phyloP scores from a whole-genome alignment of 2,329 filamentous ascomycete species.

The Aspergillus unguis region DNA sequence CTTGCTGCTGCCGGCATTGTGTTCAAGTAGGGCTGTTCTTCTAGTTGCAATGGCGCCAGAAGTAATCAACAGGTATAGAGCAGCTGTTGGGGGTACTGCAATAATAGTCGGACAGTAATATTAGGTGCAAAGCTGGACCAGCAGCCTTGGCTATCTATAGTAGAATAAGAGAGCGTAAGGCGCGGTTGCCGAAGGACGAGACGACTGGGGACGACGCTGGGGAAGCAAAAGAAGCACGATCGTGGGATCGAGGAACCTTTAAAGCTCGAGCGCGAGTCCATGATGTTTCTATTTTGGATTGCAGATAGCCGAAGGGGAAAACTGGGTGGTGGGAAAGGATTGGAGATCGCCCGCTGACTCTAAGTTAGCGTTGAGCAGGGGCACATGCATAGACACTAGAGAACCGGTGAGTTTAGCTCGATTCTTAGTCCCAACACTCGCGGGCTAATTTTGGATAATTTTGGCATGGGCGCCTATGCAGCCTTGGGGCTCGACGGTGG shows the following conservation, averaged over 20 bases:
- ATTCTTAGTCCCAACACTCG: slow-evolving; percentile 10
- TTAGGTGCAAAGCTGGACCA: slow-evolving; percentile 40
- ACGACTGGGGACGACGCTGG: slow-evolving; percentile 19
- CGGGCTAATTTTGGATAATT: slow-evolving; percentile 25
- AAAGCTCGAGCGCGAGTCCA: slow-evolving; percentile 17
- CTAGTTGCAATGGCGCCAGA: background rate
- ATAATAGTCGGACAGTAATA: slow-evolving; percentile 13
- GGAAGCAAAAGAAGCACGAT: slow-evolving; percentile 13
- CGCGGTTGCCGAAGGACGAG: slow-evolving; percentile 21
- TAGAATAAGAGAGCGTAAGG: slow-evolving; percentile 27
- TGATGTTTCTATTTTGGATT: slow-evolving; percentile 25
- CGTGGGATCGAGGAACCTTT: slow-evolving; percentile 23
- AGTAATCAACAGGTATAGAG: background rate
- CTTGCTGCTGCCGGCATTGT: slow-evolving; percentile 20
- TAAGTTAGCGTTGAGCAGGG: slow-evolving; percentile 11
- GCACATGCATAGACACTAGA: slow-evolving; percentile 15
- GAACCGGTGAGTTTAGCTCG: slow-evolving; percentile 16
- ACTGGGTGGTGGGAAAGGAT: slow-evolving; percentile 17
- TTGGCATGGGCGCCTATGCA: slow-evolving; percentile 21
- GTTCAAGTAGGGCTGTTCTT: background rate
- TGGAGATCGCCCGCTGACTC: slow-evolving; percentile 16
- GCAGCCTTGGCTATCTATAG: slow-evolving; percentile 39
- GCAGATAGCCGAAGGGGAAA: slow-evolving; percentile 18
- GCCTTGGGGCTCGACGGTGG: background rate
- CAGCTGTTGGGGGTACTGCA: slow-evolving; percentile 14